Percentiles rank a stretch among this genome's conserved stretches.
phyloP scores from a whole-genome alignment of 108 stramenopile genomes.

The Cylindrotheca fusiformis region DNA sequence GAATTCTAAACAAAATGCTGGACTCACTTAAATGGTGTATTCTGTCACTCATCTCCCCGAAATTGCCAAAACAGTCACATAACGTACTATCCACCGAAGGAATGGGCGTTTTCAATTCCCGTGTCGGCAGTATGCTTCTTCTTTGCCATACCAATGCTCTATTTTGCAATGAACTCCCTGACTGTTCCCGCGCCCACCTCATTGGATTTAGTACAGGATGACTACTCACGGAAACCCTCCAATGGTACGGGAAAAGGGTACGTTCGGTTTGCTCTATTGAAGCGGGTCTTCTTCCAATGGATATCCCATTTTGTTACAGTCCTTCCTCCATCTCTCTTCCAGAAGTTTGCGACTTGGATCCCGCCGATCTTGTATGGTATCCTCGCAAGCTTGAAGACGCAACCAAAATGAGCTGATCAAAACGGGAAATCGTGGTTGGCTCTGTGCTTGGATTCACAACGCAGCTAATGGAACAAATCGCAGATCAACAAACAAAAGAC shows the following conservation, averaged over 20 bases:
- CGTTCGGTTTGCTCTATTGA: neutral
- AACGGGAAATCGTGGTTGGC: no score
- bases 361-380: constrained; percentile 26
- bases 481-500: no score
- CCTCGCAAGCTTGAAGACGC: neutral
- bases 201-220: constrained; percentile 18
- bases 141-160: constrained; percentile 23
- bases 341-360: constrained; percentile 38
- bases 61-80: no score
- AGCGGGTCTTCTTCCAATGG: neutral
- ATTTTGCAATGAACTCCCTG: constrained; percentile 20
- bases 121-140: constrained; percentile 23
- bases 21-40: no score
- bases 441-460: no score
- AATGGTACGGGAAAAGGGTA: neutral
- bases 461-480: no score
- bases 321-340: constrained; percentile 2
- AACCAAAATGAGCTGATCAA: no score
- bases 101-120: constrained; percentile 24
- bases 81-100: constrained; percentile 25
- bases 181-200: constrained; percentile 24
- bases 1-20: neutral
- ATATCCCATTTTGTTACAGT: neutral
- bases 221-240: constrained; percentile 15
- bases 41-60: no score